Percentiles rank a stretch among this genome's conserved stretches.
Conservation (phyloP, 73 alveolate species). For the Chromera velia region DNA sequence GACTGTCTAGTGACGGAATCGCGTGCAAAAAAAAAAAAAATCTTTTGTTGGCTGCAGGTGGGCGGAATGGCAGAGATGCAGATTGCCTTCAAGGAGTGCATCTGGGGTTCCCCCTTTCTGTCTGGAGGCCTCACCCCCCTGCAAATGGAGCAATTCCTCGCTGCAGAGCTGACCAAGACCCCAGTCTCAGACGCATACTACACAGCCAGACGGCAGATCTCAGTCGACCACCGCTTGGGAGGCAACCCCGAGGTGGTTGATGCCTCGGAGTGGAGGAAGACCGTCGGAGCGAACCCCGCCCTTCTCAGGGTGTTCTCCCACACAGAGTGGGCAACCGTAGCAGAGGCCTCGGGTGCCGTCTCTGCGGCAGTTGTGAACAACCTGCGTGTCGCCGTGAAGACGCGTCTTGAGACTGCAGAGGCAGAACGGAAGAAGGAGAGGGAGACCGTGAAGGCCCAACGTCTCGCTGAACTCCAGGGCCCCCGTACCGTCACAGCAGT, state of each 20-base stretch:
- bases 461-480: no score
- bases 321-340: no score
- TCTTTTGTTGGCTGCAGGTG: no score
- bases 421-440: no score
- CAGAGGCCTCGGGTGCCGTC: no score
- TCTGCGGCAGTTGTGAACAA: no score
- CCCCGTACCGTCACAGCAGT: no score
- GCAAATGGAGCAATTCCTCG: neutral
- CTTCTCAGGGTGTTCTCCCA: neutral
- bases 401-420: no score
- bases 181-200: constrained; percentile 2
- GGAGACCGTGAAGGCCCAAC: no score
- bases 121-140: neutral
- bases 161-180: neutral
- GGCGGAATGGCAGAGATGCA: constrained; percentile 9
- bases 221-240: constrained; percentile 2
- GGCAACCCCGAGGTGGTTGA: constrained; percentile 7
- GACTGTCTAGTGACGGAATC: no score
- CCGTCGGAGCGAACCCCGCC: neutral
- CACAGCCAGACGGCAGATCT: neutral
- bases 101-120: neutral
- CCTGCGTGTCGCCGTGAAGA: no score
- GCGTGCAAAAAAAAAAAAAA: no score
- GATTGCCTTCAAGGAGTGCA: constrained; percentile 1
- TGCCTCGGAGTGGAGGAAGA: constrained; percentile 1